Base-by-base conservation (phyloP, 2,329 filamentous ascomycete species). In the Colletotrichum echinochloae region DNA sequence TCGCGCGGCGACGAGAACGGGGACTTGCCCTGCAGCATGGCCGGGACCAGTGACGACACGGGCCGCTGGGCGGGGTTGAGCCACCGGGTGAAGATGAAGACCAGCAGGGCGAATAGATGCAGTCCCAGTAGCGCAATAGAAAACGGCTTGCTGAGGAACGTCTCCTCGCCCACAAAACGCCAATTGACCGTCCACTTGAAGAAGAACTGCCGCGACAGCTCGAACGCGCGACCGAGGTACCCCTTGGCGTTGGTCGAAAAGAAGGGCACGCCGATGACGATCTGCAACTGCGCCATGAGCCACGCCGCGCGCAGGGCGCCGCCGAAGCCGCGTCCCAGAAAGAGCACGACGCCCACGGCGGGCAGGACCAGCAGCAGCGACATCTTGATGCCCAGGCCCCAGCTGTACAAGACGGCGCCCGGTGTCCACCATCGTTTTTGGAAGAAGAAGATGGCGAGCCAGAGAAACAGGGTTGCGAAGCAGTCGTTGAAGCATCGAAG, bases 141-240 rank as follows among this genome's bases (percentile, higher is more conserved):
- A 78, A 97, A 97, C 2, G 83, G 79, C 70, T 83, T 88, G 74
- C 86, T 87, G 56, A 97, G 86, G 76, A 99, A 99, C 0, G 83
- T 81, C 8, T 92, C 88, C 81, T 98, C 94, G 20, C 92, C 91
- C n/a, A 98, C 82, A 79, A 98, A 98, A 64, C 95, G 90, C 96
- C 96, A 99, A 81, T 99, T 99, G 74, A 99, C 96, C 0, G 96
- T 99, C 96, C 96, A 99, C 82, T 95, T 94, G 85, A 95, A 98
- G 76, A 97, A 87, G 82, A 99, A 99, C 75, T 94, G 90, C 65
- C 96, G 88, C 56, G 93, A 94, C 69, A 99, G 87, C 82, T 99
- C 94, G 78, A 99, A 99, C 0, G 96, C 94, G 73, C 92, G 87
- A 56, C 89, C 88, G 23, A 97, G 78, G 79, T 99, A 99, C 35